Conservation (phyloP, 2,329 filamentous ascomycete genomes). For the Didymella pinodella region DNA sequence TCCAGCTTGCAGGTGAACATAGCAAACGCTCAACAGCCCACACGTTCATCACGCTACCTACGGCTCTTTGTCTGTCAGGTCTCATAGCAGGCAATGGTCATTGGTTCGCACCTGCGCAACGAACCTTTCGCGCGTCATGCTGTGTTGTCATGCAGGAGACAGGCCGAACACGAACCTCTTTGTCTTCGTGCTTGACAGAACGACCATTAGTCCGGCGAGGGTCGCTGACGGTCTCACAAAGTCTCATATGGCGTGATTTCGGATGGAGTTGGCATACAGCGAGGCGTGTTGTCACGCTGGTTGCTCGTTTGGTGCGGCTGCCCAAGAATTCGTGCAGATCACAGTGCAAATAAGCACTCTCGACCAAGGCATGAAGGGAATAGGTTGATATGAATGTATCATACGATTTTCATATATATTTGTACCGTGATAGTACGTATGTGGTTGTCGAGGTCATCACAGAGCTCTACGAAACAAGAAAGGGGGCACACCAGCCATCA, state of each 20-base stretch:
- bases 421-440: conserved; percentile 18
- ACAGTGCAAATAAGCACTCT: not conserved
- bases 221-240: not conserved
- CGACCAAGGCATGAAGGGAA: not conserved
- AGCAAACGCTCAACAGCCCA: not conserved
- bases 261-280: not conserved
- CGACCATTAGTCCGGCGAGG: not conserved
- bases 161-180: not conserved
- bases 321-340: not conserved
- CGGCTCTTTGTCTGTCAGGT: not conserved
- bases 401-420: conserved; percentile 11
- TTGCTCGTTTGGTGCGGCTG: not conserved
- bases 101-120: not conserved
- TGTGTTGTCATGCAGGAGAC: not conserved
- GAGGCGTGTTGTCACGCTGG: not conserved
- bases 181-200: not conserved
- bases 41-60: not conserved
- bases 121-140: not conserved
- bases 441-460: conserved; percentile 18
- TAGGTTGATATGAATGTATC: conserved; percentile 8
- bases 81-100: not conserved
- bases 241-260: not conserved
- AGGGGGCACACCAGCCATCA: conserved; percentile 21
- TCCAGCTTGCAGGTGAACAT: not conserved
- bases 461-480: conserved; percentile 13